Conservation (phyloP, 208 protist genomes). For the Crithidia brevicula region DNA sequence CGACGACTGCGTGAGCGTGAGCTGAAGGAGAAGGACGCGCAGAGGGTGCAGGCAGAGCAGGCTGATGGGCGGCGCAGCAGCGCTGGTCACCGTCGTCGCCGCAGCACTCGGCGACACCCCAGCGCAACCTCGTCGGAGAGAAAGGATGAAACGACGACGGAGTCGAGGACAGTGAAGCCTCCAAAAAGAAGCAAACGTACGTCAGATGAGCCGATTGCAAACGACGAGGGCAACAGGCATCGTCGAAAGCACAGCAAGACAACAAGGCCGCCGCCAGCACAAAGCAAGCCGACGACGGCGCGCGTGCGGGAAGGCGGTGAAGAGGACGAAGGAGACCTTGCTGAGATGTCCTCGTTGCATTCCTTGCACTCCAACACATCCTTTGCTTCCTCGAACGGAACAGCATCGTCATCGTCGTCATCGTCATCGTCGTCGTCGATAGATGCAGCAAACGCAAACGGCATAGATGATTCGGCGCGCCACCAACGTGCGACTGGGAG, state of each 20-base stretch:
- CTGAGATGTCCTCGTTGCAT: conserved; percentile 6
- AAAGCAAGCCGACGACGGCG: not conserved
- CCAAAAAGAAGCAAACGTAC: no score
- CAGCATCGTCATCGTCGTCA: not conserved
- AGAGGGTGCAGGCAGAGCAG: not conserved
- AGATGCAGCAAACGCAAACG: not conserved
- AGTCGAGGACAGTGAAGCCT: no score
- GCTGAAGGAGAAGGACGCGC: conserved; percentile 3
- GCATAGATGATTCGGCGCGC: not conserved
- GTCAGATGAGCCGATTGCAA: no score
- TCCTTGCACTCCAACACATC: conserved; percentile 5
- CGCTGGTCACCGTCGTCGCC: not conserved
- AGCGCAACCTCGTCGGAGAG: not conserved
- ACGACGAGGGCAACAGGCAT: no score
- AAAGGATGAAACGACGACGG: no score
- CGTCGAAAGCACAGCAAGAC: no score
- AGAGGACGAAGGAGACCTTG: not conserved
- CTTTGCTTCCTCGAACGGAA: not conserved
- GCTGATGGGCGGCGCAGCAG: no score
- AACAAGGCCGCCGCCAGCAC: not conserved
- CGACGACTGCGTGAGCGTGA: conserved; percentile 5
- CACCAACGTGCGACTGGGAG: no score
- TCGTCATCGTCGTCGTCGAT: not conserved
- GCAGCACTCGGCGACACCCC: not conserved
- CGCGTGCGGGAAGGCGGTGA: not conserved